phyloP scores from a whole-genome alignment of 2,329 filamentous ascomycete species.

The Sporothrix dimorphospora region DNA sequence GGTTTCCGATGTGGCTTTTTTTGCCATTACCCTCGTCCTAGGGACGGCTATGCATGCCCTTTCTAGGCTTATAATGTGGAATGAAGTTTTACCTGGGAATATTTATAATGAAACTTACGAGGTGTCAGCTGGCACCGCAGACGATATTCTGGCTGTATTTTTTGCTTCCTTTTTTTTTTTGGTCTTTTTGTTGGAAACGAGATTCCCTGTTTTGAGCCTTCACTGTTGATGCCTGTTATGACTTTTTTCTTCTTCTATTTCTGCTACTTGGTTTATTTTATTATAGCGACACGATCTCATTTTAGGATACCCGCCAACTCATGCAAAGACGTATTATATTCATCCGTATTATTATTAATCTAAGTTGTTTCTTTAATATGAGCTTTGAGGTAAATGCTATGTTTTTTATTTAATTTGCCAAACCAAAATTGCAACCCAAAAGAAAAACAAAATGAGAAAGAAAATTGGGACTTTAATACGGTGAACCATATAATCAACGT shows the following conservation, averaged over 20 bases:
- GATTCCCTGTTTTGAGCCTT: background rate
- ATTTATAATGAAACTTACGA: background rate
- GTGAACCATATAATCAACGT: background rate
- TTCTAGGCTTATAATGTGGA: background rate
- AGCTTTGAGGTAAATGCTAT: background rate
- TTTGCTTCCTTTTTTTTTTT: background rate
- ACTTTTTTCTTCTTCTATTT: conserved; percentile 9
- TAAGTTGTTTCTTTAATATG: background rate
- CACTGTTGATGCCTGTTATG: background rate
- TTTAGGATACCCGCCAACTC: conserved; percentile 14
- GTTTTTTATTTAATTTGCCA: background rate
- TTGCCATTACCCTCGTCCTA: background rate
- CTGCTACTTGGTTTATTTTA: conserved; percentile 1
- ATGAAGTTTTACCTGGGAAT: background rate
- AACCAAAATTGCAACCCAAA: background rate
- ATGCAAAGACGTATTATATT: background rate
- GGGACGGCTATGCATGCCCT: background rate
- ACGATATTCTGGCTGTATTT: background rate
- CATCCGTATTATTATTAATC: background rate
- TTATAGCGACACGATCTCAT: background rate
- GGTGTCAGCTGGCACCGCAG: background rate
- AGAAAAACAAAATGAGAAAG: background rate
- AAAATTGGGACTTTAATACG: too few relatives aligned
- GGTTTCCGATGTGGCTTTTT: background rate
- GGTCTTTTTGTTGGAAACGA: background rate